Evolutionary conservation across 2,329 filamentous ascomycete genomes (phyloP), one percentile per base, ranked within the genome.

Genomic region (Triangularia verruculosa): DNA sequence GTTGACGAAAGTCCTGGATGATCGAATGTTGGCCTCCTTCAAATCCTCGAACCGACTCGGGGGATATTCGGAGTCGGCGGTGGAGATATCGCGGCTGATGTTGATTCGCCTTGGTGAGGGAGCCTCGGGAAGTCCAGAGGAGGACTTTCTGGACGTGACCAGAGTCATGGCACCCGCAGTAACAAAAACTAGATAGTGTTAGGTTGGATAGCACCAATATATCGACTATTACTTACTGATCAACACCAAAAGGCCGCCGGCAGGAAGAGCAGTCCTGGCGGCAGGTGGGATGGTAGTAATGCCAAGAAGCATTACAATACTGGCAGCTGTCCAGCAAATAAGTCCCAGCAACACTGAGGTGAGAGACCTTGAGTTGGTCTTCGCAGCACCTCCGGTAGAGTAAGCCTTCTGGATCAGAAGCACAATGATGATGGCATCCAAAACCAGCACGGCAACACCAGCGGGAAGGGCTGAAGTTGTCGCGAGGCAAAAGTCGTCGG

Each of bases 311-410:
- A 86, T 76, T 8, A 80, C 76, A 7, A 81, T 76, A 68, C 84
- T 86, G 64, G 78, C 77, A 68, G 75, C 82, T 59, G 79, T 82
- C 84, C 84, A 87, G 30, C 84, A 70, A n/a, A 75, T 77, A 62
- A 85, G 72, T 13, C 78, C 82, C 54, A 76, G 69, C 22, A 81
- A 74, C 17, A 79, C 72, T 0, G 79, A 70, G 24, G 80, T 68
- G 17, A 83, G 68, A 39, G 78, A 75, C 69, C 78, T 83, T 57
- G 22, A 65, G 68, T 32, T 72, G 69, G 17, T 73, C 72, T 77
- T 75, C 39, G 73, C 70, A 9, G 77, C 68, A 8, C 74, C 64
- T 2, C 77, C 76, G 8, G 71, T 72, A 7, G 76, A 76, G 59
- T 81, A 77, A 17, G 78, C 77, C 57, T 75, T 76, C n/a, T 73